These are phyloP conservation scores for Corynascus novoguineensis DNA, from an alignment of 495 filamentous ascomycete genomes.

Conservation along the genomic window DNA sequence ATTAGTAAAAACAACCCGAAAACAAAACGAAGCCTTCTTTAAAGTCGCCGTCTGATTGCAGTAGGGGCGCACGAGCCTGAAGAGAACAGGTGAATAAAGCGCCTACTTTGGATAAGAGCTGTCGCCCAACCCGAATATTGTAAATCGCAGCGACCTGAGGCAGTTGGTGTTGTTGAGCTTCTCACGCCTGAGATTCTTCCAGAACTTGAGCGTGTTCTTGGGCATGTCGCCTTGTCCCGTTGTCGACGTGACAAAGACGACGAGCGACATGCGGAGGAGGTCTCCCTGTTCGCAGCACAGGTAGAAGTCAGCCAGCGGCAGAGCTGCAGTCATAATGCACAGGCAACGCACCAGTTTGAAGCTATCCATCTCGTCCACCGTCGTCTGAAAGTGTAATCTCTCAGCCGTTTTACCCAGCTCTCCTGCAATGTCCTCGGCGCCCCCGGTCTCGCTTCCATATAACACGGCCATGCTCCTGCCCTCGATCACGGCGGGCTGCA, in stretches of 20 bases:
- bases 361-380: constrained; percentile 68
- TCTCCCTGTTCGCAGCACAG: constrained; percentile 28
- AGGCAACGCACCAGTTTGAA: constrained; percentile 62
- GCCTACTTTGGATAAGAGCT: constrained; percentile 83
- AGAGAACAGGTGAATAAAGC: not conserved
- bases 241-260: constrained; percentile 79
- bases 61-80: not conserved
- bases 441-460: constrained; percentile 94
- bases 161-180: constrained; percentile 66
- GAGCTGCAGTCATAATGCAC: constrained; percentile 20
- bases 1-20: constrained; percentile 2
- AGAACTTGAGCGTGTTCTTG: constrained; percentile 70
- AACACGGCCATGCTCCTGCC: constrained; percentile 67
- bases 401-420: constrained; percentile 69
- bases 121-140: constrained; percentile 88
- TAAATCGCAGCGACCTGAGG: constrained; percentile 61
- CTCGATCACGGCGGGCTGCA: constrained; percentile 18
- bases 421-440: constrained; percentile 79
- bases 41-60: no score
- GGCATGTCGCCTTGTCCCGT: constrained; percentile 95
- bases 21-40: not conserved
- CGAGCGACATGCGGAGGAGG: constrained; percentile 51
- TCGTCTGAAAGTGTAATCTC: constrained; percentile 69
- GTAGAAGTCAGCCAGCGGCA: not conserved
- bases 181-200: constrained; percentile 75